Conservation (phyloP, 257 asterid species). For the Anisodus acutangulus region DNA sequence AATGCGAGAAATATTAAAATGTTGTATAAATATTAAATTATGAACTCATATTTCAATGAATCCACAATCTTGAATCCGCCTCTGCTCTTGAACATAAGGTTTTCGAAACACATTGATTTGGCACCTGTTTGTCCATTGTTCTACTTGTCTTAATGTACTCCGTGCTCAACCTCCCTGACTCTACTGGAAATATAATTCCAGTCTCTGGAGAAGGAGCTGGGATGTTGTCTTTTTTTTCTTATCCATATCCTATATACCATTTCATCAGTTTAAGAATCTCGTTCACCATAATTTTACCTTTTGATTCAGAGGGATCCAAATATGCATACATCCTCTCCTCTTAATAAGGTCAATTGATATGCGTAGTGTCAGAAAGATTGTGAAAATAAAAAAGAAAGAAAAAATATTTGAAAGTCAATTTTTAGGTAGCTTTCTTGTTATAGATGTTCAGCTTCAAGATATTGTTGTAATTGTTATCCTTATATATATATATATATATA, state of each 20-base stretch:
- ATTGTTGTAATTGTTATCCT: constrained; percentile 18
- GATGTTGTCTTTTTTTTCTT: constrained; percentile 38
- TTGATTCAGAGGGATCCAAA: constrained; percentile 34
- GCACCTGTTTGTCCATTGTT: background rate
- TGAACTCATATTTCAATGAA: background rate
- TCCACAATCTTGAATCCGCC: background rate
- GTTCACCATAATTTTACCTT: constrained; percentile 27
- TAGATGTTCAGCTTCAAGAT: background rate
- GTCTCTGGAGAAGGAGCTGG: constrained; percentile 36
- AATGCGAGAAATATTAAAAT: background rate
- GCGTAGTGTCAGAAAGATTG: background rate
- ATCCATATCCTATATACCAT: background rate
- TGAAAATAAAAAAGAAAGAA: background rate
- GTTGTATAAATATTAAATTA: background rate
- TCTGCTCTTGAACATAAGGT: background rate
- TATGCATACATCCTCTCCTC: constrained; percentile 20
- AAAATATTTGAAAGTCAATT: background rate
- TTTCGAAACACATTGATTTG: background rate
- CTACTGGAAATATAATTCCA: background rate
- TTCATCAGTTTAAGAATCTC: constrained; percentile 33
- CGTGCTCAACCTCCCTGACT: background rate
- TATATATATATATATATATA: background rate
- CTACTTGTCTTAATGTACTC: background rate
- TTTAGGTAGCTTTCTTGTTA: background rate
- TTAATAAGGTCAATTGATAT: constrained; percentile 25